A percentile compares a stretch with the other conserved stretches of the same genome.
Conservation (phyloP, 2,329 filamentous ascomycete species). For the Cryphonectria japonica region DNA sequence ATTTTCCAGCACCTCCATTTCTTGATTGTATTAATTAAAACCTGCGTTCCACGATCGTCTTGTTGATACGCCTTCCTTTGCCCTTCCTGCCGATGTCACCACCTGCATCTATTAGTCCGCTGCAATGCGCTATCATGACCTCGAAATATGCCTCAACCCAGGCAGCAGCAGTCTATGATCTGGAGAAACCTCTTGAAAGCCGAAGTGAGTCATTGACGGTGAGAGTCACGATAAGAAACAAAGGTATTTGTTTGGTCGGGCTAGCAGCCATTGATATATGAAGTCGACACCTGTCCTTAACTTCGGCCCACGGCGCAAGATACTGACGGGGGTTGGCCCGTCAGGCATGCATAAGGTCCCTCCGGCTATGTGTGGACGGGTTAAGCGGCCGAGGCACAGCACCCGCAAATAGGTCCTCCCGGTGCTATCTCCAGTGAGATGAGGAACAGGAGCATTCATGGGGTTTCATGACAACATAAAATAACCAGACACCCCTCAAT, state of each 20-base stretch:
- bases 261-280: neutral
- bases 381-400: neutral
- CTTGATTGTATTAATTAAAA: neutral
- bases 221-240: neutral
- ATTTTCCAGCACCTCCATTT: neutral
- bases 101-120: too few relatives aligned
- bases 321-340: neutral
- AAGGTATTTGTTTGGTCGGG: neutral
- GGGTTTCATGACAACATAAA: neutral
- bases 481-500: neutral
- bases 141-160: neutral
- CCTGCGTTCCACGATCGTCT: too few relatives aligned
- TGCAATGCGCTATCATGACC: neutral
- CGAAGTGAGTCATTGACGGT: neutral
- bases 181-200: neutral
- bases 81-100: too few relatives aligned
- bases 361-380: neutral
- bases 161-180: neutral
- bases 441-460: neutral
- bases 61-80: too few relatives aligned
- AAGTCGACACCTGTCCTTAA: constrained; percentile 4
- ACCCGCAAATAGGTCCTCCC: neutral
- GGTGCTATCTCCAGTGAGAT: neutral
- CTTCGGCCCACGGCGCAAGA: neutral
- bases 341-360: neutral